A percentile compares a stretch with the other conserved stretches of the same genome.
Conservation (phyloP, 106 monocot genomes). For the Dioscorea alata region DNA sequence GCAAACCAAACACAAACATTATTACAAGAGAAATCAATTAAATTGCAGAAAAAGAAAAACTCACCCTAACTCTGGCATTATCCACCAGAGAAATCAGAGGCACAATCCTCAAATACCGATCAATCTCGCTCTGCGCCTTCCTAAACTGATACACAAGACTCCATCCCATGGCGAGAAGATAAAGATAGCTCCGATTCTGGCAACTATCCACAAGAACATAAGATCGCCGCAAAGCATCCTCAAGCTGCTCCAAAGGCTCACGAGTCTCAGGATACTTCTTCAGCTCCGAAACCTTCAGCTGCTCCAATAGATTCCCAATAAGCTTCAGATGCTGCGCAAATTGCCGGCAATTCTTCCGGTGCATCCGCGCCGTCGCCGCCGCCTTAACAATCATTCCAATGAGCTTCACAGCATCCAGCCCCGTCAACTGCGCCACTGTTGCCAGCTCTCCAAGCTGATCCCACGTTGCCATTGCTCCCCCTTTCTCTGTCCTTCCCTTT, state of each 20-base stretch:
- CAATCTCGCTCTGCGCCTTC: constrained; percentile 69
- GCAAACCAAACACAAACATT: too few relatives aligned
- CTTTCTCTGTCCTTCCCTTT: neutral
- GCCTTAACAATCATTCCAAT: constrained; percentile 52
- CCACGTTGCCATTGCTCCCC: constrained; percentile 38
- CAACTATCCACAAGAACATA: constrained; percentile 63
- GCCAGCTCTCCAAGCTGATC: constrained; percentile 55
- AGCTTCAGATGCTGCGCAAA: constrained; percentile 68
- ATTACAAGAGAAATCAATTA: too few relatives aligned
- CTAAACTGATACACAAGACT: constrained; percentile 70
- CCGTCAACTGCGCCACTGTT: constrained; percentile 49
- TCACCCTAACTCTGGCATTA: constrained; percentile 59
- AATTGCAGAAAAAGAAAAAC: neutral
- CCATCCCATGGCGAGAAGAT: constrained; percentile 66
- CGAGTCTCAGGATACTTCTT: constrained; percentile 66
- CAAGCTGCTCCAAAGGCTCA: constrained; percentile 67
- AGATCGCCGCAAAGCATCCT: constrained; percentile 55
- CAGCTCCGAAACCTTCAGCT: constrained; percentile 66
- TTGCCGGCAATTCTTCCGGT: constrained; percentile 53
- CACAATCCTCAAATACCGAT: constrained; percentile 49
- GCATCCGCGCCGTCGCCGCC: constrained; percentile 63
- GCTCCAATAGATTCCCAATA: constrained; percentile 57
- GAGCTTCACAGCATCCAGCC: constrained; percentile 50
- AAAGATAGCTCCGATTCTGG: constrained; percentile 52
- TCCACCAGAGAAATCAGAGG: constrained; percentile 69